These are phyloP conservation scores for Colletotrichum sp. DNA, from an alignment of 2,329 filamentous ascomycete species.

Conservation along the genomic window DNA sequence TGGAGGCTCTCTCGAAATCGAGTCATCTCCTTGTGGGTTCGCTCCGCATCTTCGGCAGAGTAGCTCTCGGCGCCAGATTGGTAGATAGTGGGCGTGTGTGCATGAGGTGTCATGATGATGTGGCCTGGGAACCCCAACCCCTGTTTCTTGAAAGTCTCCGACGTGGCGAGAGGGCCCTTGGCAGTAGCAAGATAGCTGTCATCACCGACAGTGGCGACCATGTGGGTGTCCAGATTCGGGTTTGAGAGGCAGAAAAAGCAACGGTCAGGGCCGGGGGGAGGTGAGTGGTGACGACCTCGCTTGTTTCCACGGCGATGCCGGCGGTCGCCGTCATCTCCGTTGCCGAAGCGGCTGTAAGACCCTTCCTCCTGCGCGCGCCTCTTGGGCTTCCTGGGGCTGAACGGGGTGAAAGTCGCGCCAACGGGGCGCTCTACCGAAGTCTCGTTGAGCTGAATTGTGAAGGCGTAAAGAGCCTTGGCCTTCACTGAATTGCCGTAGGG, in stretches of 20 bases:
- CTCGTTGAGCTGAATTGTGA: constrained; percentile 71
- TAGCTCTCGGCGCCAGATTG: constrained; percentile 63
- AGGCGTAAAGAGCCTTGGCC: constrained; percentile 82
- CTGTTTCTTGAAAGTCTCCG: constrained; percentile 67
- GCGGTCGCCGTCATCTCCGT: constrained; percentile 44
- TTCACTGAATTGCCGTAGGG: constrained; percentile 77
- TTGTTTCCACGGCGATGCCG: constrained; percentile 45
- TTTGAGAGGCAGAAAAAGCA: constrained; percentile 98
- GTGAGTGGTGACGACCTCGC: constrained; percentile 50
- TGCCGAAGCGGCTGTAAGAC: constrained; percentile 60
- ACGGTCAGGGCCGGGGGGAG: constrained; percentile 73
- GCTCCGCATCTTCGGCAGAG: constrained; percentile 57
- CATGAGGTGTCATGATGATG: constrained; percentile 87
- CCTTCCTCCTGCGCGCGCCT: constrained; percentile 63
- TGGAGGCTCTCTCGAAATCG: constrained; percentile 80
- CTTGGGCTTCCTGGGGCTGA: constrained; percentile 54
- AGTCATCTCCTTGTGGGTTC: constrained; percentile 80
- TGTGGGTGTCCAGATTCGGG: constrained; percentile 80
- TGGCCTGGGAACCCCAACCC: constrained; percentile 81
- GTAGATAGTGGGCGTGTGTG: constrained; percentile 78
- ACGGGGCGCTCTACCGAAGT: constrained; percentile 64
- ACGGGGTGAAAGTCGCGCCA: constrained; percentile 79
- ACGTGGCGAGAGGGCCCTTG: constrained; percentile 83
- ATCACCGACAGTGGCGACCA: constrained; percentile 87
- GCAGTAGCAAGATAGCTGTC: constrained; percentile 89